Base-by-base conservation (phyloP, 805 yeast species). In the Brettanomyces sp. region DNA sequence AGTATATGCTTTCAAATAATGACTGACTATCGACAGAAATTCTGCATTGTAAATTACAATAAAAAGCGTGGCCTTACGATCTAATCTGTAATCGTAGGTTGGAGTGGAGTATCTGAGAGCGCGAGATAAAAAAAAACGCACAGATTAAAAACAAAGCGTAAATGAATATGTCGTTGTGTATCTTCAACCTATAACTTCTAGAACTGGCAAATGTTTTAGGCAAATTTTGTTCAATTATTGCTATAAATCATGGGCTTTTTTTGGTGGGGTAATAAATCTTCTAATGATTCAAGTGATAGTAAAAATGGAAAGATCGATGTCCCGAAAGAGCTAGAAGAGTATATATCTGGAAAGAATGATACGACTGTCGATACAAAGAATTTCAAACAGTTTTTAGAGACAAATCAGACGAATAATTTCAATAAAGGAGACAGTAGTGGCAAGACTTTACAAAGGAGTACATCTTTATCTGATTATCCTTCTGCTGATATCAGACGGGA, bases 351-450 rank as follows among this genome's bases (percentile, higher is more conserved):
- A 9, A 48, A 50, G 1, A 58, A 56, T 24, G 60, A 60, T 30
- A 52, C 64, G 1, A 42, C 45, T 12, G 41, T 63, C 32, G 57
- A 63, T 52, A 64, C 61, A 43, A 49, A 66, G 36, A 64, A 63
- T 43, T 60, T 64, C 47, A 63, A 62, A 48, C 49, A 49, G 11
- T 43, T 54, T 6, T 44, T 61, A 12, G 6, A 42, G 32, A 9
- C n/a, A 39, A 34, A 32, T 11, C 25, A 34, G 12, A 41, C 46
- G 7, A 47, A 53, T 25, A 12, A 22, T n/a, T 33, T 52, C 52
- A 36, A 32, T 14, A 14, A 30, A 28, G 24, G 18, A 30, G 25
- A 22, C 8, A 38, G 42, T 13, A 42, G 45, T 24, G 41, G 32
- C 4, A 41, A 37, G n/a, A 9, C 11, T 7, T 28, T 9, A 28